Conservation (phyloP, 116 monocot genomes). For the Cymodocea nodosa region DNA sequence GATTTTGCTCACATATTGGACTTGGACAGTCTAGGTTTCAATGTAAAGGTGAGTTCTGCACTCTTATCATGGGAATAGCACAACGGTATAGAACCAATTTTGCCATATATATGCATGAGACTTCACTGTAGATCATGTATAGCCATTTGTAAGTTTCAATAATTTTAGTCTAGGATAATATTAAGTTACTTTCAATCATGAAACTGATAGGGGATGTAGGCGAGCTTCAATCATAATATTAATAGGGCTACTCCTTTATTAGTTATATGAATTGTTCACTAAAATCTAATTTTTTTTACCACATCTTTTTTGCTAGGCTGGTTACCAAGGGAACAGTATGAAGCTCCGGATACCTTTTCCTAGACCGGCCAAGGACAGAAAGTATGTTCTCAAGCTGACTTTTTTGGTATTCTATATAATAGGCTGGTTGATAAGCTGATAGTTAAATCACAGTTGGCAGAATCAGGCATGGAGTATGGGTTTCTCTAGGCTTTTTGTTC, state of each 20-base stretch:
- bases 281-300: not conserved
- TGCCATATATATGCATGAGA: too few relatives aligned
- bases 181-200: not conserved
- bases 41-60: slow-evolving; percentile 55
- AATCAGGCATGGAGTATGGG: too few relatives aligned
- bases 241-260: too few relatives aligned
- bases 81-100: too few relatives aligned
- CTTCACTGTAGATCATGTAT: not conserved
- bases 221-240: not conserved
- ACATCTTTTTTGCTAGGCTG: slow-evolving; percentile 35
- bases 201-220: not conserved
- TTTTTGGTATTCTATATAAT: not conserved
- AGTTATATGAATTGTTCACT: not conserved
- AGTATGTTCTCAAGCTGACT: slow-evolving; percentile 26
- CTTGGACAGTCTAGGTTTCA: slow-evolving; percentile 93
- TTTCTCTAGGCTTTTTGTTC: not conserved
- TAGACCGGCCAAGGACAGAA: slow-evolving; percentile 64
- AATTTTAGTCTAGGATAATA: not conserved
- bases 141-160: not conserved
- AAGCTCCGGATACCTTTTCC: slow-evolving; percentile 95
- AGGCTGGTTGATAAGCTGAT: not conserved
- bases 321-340: slow-evolving; percentile 45
- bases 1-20: slow-evolving; percentile 82
- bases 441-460: not conserved
- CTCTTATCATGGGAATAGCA: not conserved